Percentiles rank a stretch among this genome's conserved stretches.
Conservation (phyloP, 768 basidiomycete genomes). For the Lyophyllum semitale region DNA sequence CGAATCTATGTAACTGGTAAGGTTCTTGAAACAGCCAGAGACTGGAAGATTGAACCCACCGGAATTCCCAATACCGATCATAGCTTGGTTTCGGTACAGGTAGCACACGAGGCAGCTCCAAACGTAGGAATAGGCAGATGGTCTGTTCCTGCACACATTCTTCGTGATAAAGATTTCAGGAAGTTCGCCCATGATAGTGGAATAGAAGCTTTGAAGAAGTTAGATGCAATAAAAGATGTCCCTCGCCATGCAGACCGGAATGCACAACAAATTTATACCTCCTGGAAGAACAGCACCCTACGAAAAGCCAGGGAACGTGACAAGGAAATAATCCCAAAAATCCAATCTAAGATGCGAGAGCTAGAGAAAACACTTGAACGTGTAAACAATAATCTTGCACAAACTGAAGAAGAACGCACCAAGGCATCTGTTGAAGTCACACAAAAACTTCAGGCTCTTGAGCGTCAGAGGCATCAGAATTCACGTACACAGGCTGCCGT, state of each 20-base stretch:
- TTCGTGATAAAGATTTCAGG: constrained; percentile 18
- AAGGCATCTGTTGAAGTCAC: constrained; percentile 1
- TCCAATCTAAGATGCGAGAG: no score
- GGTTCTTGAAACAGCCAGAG: background rate
- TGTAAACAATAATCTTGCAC: background rate
- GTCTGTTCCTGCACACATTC: constrained; percentile 21
- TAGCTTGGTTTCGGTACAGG: background rate
- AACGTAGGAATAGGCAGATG: constrained; percentile 34
- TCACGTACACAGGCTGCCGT: background rate
- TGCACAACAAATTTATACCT: background rate
- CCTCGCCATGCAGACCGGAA: background rate
- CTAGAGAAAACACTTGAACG: background rate
- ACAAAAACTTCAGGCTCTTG: background rate
- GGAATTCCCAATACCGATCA: background rate
- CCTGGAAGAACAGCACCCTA: background rate
- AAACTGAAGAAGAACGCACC: background rate
- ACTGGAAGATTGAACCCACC: background rate
- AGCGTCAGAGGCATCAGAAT: constrained; percentile 5
- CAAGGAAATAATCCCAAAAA: background rate
- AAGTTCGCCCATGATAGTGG: background rate
- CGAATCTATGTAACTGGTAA: constrained; percentile 32
- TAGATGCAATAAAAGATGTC: background rate
- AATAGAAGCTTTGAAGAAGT: background rate
- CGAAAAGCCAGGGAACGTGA: background rate
- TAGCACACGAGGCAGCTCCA: constrained; percentile 17